Evolutionary conservation across 306 rosid genomes (phyloP), one percentile per base, ranked within the genome.

Genomic region (Glycine soja): DNA sequence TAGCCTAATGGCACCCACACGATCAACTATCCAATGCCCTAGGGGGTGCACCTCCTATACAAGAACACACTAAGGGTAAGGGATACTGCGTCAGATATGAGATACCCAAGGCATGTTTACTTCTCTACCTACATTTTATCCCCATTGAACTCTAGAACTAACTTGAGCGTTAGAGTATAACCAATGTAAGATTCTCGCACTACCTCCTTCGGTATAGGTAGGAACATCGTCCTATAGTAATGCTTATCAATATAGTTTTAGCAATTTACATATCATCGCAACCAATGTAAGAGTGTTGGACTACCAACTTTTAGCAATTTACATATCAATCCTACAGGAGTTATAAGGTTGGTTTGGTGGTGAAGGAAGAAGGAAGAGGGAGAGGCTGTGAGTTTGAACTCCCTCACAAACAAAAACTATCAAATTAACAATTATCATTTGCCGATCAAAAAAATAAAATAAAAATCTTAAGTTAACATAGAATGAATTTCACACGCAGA

Each of bases 401-500:
- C 2, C 30, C 30, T 24, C 1, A 24, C 30, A 1, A 24, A 24
- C 2, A 24, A 24, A 24, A 24, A 24, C 30, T 24, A 1, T 1
- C 30, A 24, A 24, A 24, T 24, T 24, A 24, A 24, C 30, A 0
- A 24, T 24, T 24, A 24, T 1, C 30, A 24, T 0, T 24, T 24
- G 30, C 2, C 30, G 30, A 24, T 24, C 1, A 24, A 24, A 24
- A 24, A 24, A 24, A 19, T 19, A 0, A 24, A 24, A 24, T 24
- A 24, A 24, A 24, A 24, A 45, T 68, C 77, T 58, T 11, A 82
- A 76, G 42, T 43, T 24, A 59, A 8, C n/a, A 50, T 11, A 14
- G 66, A 50, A 70, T 6, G 52, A 82, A 82, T 40, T 70, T 51
- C 7, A 34, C 46, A 70, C 1, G 4, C 14, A 68, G 24, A 51